Evolutionary conservation across 2,329 filamentous ascomycete species (phyloP).

Genomic region (Lachnellula hyalina): DNA sequence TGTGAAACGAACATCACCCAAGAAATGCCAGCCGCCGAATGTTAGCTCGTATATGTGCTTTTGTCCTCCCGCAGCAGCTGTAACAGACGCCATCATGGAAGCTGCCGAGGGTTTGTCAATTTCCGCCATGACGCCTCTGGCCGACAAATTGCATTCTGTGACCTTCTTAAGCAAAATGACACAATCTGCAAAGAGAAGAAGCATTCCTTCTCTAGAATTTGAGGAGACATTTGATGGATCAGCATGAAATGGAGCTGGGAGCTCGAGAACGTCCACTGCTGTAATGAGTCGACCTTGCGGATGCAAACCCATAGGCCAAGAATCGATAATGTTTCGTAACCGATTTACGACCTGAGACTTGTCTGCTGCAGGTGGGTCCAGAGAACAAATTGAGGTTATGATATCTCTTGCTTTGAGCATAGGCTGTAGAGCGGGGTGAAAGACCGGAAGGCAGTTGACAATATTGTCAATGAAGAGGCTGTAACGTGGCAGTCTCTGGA

Average conservation of each 20-base stretch:
- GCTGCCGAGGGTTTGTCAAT: slow-evolving; percentile 73
- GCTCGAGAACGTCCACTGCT: slow-evolving; percentile 73
- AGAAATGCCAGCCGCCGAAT: slow-evolving; percentile 67
- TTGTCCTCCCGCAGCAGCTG: slow-evolving; percentile 55
- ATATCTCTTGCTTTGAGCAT: slow-evolving; percentile 89
- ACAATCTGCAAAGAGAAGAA: slow-evolving; percentile 81
- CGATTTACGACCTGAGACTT: slow-evolving; percentile 70
- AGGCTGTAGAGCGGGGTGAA: slow-evolving; percentile 75
- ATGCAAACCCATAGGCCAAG: slow-evolving; percentile 68
- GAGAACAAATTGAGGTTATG: slow-evolving; percentile 92
- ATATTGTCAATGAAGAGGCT: slow-evolving; percentile 97
- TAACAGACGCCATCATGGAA: slow-evolving; percentile 57
- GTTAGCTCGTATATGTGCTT: slow-evolving; percentile 61
- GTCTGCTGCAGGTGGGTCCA: slow-evolving; percentile 68
- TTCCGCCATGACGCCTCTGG: slow-evolving; percentile 75
- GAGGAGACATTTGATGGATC: slow-evolving; percentile 6
- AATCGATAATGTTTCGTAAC: slow-evolving; percentile 69
- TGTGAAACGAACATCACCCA: slow-evolving; percentile 68
- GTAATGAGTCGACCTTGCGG: slow-evolving; percentile 74
- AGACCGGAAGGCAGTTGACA: slow-evolving; percentile 74
- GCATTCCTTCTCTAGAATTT: slow-evolving; percentile 54
- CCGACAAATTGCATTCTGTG: slow-evolving; percentile 56
- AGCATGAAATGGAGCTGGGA: slow-evolving; percentile 63
- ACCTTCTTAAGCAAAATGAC: slow-evolving; percentile 72
- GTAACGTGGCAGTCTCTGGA: slow-evolving; percentile 90